Conservation (phyloP, 2,329 filamentous ascomycete genomes). For the Grosmannia clavigera region DNA sequence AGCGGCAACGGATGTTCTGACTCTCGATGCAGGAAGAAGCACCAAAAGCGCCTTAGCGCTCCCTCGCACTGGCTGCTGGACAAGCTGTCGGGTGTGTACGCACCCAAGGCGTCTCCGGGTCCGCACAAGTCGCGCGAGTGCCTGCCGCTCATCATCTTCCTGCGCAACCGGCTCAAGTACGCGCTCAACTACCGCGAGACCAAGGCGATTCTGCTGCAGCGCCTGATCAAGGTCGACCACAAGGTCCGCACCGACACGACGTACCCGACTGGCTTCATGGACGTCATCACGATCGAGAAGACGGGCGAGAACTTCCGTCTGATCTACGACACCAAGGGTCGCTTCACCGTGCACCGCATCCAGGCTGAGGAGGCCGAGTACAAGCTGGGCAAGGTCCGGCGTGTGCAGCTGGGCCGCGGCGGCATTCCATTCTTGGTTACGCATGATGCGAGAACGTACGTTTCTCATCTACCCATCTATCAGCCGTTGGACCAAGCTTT, state of each 20-base stretch:
- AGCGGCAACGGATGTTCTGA: background rate
- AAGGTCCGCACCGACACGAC: slow-evolving; percentile 99
- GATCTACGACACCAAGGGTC: slow-evolving; percentile 99
- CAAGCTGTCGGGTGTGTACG: slow-evolving; percentile 92
- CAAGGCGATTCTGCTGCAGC: slow-evolving; percentile 98
- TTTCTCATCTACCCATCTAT: slow-evolving; percentile 76
- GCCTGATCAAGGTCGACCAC: slow-evolving; percentile 98
- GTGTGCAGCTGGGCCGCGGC: slow-evolving; percentile 97
- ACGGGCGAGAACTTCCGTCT: slow-evolving; percentile 99
- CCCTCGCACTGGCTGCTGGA: slow-evolving; percentile 99
- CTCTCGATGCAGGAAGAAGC: slow-evolving; percentile 64
- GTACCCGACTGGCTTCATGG: slow-evolving; percentile 98
- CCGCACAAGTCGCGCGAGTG: slow-evolving; percentile 99
- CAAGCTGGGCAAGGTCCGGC: slow-evolving; percentile 99
- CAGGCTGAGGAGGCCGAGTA: slow-evolving; percentile 97
- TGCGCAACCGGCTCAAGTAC: slow-evolving; percentile 96
- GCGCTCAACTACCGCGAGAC: slow-evolving; percentile 97
- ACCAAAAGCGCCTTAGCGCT: slow-evolving; percentile 99
- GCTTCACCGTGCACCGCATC: slow-evolving; percentile 99
- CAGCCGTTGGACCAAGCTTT: slow-evolving; percentile 99
- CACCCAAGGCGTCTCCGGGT: slow-evolving; percentile 62
- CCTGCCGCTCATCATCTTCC: slow-evolving; percentile 97
- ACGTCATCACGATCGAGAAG: slow-evolving; percentile 99
- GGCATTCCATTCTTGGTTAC: slow-evolving; percentile 99
- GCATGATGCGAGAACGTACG: slow-evolving; percentile 99